Percentiles rank a stretch among this genome's conserved stretches.
phyloP scores from a whole-genome alignment of 2,329 filamentous ascomycete genomes.

The Neurospora sp. region DNA sequence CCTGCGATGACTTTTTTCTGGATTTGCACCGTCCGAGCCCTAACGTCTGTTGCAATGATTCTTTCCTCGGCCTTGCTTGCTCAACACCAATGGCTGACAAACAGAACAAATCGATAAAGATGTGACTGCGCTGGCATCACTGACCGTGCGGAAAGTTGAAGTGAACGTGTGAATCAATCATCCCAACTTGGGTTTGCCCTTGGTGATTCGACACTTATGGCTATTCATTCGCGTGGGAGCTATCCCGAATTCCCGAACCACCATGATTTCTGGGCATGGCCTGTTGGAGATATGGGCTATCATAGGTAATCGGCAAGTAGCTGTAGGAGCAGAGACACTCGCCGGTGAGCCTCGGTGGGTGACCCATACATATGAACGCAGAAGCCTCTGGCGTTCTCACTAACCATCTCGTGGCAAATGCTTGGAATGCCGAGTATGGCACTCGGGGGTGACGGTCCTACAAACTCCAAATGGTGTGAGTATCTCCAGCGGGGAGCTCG shows the following conservation, averaged over 20 bases:
- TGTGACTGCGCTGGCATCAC: background rate
- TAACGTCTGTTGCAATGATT: background rate
- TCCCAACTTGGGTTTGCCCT: background rate
- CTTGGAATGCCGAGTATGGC: background rate
- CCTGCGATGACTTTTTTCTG: background rate
- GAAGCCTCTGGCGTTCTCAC: background rate
- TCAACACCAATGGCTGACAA: background rate
- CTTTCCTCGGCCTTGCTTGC: background rate
- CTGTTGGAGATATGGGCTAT: background rate
- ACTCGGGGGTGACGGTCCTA: background rate
- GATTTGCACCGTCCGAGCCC: background rate
- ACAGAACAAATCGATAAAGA: background rate
- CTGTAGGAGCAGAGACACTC: background rate
- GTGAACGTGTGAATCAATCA: background rate
- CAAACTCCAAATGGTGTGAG: background rate
- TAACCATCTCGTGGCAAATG: background rate
- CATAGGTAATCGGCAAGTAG: background rate
- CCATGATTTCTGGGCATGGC: background rate
- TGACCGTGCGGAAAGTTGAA: background rate
- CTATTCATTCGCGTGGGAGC: background rate
- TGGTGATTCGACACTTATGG: background rate
- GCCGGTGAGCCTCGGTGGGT: background rate
- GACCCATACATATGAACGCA: background rate
- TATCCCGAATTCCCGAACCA: background rate
- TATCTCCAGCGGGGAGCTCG: background rate